Evolutionary conservation across 1,139 yeast species (phyloP).

Genomic region (Lodderomyces metapsilosis): DNA sequence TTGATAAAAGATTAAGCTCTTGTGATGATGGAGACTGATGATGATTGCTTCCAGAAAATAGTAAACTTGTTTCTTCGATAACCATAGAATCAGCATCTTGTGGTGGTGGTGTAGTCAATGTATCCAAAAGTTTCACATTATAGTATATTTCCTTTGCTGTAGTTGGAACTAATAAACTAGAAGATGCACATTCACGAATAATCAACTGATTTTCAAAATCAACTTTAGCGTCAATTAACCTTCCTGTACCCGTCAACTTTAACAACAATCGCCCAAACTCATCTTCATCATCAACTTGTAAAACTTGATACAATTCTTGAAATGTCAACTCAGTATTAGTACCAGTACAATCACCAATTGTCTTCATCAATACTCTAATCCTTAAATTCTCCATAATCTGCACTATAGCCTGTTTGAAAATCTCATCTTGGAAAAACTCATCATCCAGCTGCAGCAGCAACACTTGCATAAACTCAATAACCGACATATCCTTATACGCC

Average conservation of each 20-base stretch:
- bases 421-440: slow-evolving; percentile 28
- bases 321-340: slow-evolving; percentile 23
- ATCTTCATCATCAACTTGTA: slow-evolving; percentile 22
- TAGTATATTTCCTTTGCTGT: slow-evolving; percentile 23
- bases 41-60: slow-evolving; percentile 2
- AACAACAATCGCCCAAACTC: slow-evolving; percentile 38
- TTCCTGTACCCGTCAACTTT: slow-evolving; percentile 46
- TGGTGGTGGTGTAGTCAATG: slow-evolving; percentile 14
- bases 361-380: slow-evolving; percentile 28
- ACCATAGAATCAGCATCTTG: slow-evolving; percentile 12
- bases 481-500: slow-evolving; percentile 25
- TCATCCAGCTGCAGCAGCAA: slow-evolving; percentile 15
- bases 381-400: slow-evolving; percentile 32
- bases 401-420: slow-evolving; percentile 27
- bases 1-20: slow-evolving; percentile 5
- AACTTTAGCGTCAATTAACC: slow-evolving; percentile 40
- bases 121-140: slow-evolving; percentile 27
- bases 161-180: slow-evolving; percentile 13
- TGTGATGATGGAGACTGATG: slow-evolving; percentile 2
- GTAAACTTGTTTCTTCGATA: not conserved
- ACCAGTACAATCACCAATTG: slow-evolving; percentile 23
- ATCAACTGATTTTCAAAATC: slow-evolving; percentile 41
- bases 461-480: slow-evolving; percentile 20
- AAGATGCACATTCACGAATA: slow-evolving; percentile 15
- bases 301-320: slow-evolving; percentile 17